Conservation (phyloP, 2,329 filamentous ascomycete genomes). For the Geosmithia putterillii region DNA sequence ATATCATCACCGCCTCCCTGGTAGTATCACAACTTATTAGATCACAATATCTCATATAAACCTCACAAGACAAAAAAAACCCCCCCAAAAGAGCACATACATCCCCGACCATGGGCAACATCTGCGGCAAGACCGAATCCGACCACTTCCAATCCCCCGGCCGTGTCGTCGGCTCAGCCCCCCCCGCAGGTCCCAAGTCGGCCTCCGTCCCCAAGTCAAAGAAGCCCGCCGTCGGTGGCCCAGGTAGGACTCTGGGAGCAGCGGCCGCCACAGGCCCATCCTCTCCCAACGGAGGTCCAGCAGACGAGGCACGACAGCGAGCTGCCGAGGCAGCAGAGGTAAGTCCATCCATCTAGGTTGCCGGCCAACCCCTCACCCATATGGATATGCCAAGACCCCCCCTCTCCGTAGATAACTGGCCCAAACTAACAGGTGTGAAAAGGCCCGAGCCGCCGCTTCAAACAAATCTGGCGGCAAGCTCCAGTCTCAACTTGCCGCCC, state of each 20-base stretch:
- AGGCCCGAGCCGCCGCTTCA: slow-evolving; percentile 56
- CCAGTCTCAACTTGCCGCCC: slow-evolving; percentile 55
- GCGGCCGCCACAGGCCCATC: not conserved
- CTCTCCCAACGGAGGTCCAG: slow-evolving; percentile 6
- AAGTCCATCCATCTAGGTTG: too few relatives aligned
- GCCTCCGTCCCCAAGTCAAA: slow-evolving; percentile 14
- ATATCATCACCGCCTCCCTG: too few relatives aligned
- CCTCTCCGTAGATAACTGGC: too few relatives aligned
- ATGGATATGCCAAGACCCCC: too few relatives aligned
- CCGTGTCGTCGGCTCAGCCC: slow-evolving; percentile 52
- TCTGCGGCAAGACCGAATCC: slow-evolving; percentile 62
- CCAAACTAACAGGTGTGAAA: not conserved
- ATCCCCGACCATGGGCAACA: slow-evolving; percentile 58
- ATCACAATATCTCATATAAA: too few relatives aligned
- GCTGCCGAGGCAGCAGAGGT: slow-evolving; percentile 83
- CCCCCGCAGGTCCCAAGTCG: slow-evolving; percentile 3
- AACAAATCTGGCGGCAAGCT: slow-evolving; percentile 55
- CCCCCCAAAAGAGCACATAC: too few relatives aligned
- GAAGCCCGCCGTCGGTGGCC: slow-evolving; percentile 32
- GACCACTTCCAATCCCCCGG: slow-evolving; percentile 63
- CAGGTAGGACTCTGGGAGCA: slow-evolving; percentile 50
- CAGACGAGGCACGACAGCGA: slow-evolving; percentile 53
- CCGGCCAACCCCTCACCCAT: too few relatives aligned
- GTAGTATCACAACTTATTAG: too few relatives aligned
- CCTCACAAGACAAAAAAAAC: too few relatives aligned